These are phyloP conservation scores for Lactarius tabidus DNA, from an alignment of 768 basidiomycete genomes.

Conservation along the genomic window DNA sequence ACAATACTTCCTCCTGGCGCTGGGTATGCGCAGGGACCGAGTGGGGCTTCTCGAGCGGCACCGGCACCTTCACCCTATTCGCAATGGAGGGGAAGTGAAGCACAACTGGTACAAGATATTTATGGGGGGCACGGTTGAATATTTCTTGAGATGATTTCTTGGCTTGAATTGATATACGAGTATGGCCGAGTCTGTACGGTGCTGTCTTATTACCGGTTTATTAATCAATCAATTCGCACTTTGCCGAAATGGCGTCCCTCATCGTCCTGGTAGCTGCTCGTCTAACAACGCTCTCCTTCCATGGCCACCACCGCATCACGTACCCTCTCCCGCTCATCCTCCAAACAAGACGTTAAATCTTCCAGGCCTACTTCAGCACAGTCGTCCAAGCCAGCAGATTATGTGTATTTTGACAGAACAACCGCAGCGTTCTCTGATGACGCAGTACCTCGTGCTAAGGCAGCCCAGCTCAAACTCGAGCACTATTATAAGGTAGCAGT, in stretches of 20 bases:
- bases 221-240: constrained; percentile 3
- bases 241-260: constrained; percentile 9
- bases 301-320: constrained; percentile 21
- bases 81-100: constrained; percentile 14
- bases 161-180: not conserved
- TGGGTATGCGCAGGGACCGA: not conserved
- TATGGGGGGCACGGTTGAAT: constrained; percentile 9
- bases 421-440: constrained; percentile 74
- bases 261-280: not conserved
- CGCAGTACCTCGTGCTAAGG: constrained; percentile 78
- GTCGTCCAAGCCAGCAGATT: constrained; percentile 55
- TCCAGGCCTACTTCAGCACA: constrained; percentile 24
- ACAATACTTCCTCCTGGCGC: not conserved
- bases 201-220: not conserved
- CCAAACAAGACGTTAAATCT: constrained; percentile 24
- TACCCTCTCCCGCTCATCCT: constrained; percentile 23
- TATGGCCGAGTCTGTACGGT: not conserved
- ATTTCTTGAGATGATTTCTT: not conserved
- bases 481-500: constrained; percentile 97
- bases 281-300: not conserved
- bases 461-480: constrained; percentile 92
- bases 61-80: constrained; percentile 5
- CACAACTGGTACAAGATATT: constrained; percentile 18
- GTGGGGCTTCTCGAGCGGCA: constrained; percentile 5
- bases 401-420: constrained; percentile 90